Percentiles rank a stretch among this genome's conserved stretches.
Conservation (phyloP, 371 early-diverging fungal genomes). For the Mucor mucedo region DNA sequence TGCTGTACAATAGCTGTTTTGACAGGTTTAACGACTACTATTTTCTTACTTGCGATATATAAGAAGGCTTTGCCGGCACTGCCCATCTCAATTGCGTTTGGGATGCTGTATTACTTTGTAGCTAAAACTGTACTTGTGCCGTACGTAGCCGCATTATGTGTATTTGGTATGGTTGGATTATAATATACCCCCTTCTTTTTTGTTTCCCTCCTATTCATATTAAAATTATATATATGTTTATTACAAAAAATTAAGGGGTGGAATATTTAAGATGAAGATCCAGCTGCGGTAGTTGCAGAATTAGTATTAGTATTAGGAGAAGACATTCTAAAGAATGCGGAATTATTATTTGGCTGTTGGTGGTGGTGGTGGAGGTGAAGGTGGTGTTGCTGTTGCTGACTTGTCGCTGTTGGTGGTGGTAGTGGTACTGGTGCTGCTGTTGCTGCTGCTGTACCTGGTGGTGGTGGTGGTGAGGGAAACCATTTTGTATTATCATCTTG, state of each 20-base stretch:
- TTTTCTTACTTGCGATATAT: slow-evolving; percentile 82
- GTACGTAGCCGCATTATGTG: slow-evolving; percentile 54
- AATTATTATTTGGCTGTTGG: neutral
- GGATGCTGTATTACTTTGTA: slow-evolving; percentile 82
- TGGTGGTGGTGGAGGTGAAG: neutral
- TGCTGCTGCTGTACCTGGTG: neutral
- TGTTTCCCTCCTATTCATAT: neutral
- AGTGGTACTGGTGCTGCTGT: neutral
- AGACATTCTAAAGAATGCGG: slow-evolving; percentile 20
- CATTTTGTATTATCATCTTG: slow-evolving; percentile 1
- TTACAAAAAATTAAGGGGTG: neutral
- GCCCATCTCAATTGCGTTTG: slow-evolving; percentile 89
- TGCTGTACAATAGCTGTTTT: slow-evolving; percentile 81
- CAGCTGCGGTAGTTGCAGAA: slow-evolving; percentile 18
- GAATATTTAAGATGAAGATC: slow-evolving; percentile 1
- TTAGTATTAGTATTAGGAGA: slow-evolving; percentile 11
- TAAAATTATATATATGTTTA: neutral
- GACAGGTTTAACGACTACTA: slow-evolving; percentile 84
- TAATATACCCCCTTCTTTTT: slow-evolving; percentile 15
- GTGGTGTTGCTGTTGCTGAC: neutral
- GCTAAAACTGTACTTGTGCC: slow-evolving; percentile 67
- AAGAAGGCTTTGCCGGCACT: slow-evolving; percentile 87
- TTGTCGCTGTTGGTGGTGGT: too few relatives aligned
- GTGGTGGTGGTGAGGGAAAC: neutral
- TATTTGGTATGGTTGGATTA: slow-evolving; percentile 55